phyloP scores from a whole-genome alignment of 768 basidiomycete genomes.

The Rhizopogon roseolus region DNA sequence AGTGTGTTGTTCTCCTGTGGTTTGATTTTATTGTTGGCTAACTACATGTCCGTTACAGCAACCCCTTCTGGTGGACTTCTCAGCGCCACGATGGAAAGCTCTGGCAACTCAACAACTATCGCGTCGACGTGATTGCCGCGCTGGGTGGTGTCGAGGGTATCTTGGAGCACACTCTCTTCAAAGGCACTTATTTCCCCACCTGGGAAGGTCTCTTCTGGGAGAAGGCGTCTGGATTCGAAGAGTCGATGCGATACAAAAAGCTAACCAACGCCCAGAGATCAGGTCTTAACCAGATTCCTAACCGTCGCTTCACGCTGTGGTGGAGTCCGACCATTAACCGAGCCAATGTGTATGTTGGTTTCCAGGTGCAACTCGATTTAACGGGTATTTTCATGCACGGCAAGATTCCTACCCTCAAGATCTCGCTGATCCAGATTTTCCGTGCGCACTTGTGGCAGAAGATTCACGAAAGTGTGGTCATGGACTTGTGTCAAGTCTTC shows the following conservation, averaged over 20 bases:
- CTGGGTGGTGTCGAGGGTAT: constrained; percentile 96
- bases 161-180: constrained; percentile 94
- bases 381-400: constrained; percentile 99
- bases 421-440: constrained; percentile 99
- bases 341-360: constrained; percentile 99
- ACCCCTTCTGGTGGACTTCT: constrained; percentile 99
- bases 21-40: constrained; percentile 7
- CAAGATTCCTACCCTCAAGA: constrained; percentile 97
- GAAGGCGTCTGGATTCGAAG: constrained; percentile 96
- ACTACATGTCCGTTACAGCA: constrained; percentile 37
- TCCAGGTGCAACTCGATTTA: constrained; percentile 98
- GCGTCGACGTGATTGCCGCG: constrained; percentile 98
- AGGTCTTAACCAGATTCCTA: constrained; percentile 96
- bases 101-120: constrained; percentile 97
- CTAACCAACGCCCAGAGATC: constrained; percentile 98
- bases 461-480: constrained; percentile 90
- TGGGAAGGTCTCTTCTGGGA: constrained; percentile 99
- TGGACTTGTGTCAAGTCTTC: constrained; percentile 98
- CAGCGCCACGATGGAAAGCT: constrained; percentile 95
- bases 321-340: constrained; percentile 99
- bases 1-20: constrained; percentile 42
- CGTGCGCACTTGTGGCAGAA: constrained; percentile 99
- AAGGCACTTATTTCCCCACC: constrained; percentile 96
- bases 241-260: constrained; percentile 94
- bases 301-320: constrained; percentile 99